phyloP scores from a whole-genome alignment of 2,329 filamentous ascomycete genomes.

The Ophiostoma sp. region DNA sequence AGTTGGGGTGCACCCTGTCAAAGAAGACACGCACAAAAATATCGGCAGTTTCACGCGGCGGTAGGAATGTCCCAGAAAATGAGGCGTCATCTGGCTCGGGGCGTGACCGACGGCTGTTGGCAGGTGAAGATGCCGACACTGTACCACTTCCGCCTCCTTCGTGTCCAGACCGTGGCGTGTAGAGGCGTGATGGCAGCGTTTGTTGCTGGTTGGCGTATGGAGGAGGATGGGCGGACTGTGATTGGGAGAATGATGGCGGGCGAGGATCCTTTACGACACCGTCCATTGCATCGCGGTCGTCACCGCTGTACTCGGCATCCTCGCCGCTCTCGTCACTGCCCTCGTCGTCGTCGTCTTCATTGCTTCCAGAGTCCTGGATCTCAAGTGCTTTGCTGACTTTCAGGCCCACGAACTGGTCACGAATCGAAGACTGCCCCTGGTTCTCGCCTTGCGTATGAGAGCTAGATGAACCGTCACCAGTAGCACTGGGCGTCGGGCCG shows the following conservation, averaged over 20 bases:
- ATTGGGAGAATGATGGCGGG: background rate
- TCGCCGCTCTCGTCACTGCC: conserved; percentile 14
- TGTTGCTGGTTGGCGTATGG: background rate
- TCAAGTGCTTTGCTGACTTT: conserved; percentile 24
- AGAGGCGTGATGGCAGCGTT: background rate
- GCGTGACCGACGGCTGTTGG: conserved; percentile 20
- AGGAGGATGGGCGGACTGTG: background rate
- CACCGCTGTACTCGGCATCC: background rate
- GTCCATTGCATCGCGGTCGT: conserved; percentile 17
- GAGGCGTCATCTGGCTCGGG: conserved; percentile 21
- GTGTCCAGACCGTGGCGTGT: background rate
- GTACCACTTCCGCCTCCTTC: background rate
- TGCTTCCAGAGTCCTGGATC: conserved; percentile 11
- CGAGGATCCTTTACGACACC: conserved; percentile 9
- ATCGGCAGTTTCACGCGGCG: conserved; percentile 24
- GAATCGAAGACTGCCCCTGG: conserved; percentile 16
- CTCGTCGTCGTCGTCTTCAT: conserved; percentile 19
- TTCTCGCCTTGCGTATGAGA: background rate
- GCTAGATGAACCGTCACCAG: background rate
- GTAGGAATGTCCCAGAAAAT: conserved; percentile 19
- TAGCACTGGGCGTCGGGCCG: background rate
- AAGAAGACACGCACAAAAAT: conserved; percentile 26
- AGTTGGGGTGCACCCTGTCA: conserved; percentile 26
- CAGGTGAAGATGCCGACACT: conserved; percentile 14
- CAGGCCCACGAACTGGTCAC: conserved; percentile 23